Conservation (phyloP, 2,329 filamentous ascomycete genomes). For the Gliomastix tumulicola region DNA sequence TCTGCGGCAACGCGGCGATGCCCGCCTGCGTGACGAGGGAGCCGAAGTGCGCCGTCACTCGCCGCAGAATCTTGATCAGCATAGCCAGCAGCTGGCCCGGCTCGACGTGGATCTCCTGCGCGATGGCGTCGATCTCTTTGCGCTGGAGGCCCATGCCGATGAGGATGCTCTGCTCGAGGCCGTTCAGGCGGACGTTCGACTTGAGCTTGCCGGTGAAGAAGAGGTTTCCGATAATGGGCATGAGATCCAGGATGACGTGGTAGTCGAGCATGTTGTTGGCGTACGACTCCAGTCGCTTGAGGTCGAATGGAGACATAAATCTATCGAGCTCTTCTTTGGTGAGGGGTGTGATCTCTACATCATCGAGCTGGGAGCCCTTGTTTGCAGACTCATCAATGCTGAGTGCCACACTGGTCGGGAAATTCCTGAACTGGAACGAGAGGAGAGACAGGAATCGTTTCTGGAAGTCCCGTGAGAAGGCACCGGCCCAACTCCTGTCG, state of each 20-base stretch:
- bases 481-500: constrained; percentile 79
- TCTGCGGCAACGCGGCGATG: constrained; percentile 56
- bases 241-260: constrained; percentile 89
- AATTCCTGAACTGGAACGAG: constrained; percentile 85
- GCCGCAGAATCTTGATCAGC: constrained; percentile 94
- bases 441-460: constrained; percentile 84
- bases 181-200: constrained; percentile 60
- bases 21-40: constrained; percentile 68
- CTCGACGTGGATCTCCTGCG: constrained; percentile 66
- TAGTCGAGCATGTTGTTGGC: constrained; percentile 97
- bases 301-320: constrained; percentile 80
- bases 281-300: constrained; percentile 92
- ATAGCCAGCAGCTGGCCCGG: constrained; percentile 83
- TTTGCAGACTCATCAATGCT: constrained; percentile 84
- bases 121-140: constrained; percentile 75
- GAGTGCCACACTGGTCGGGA: constrained; percentile 70
- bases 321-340: constrained; percentile 71
- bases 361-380: constrained; percentile 63
- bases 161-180: constrained; percentile 81
- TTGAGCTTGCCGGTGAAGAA: constrained; percentile 79
- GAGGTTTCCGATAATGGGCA: constrained; percentile 73
- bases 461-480: constrained; percentile 90
- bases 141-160: constrained; percentile 87
- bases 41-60: constrained; percentile 74
- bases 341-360: constrained; percentile 48